phyloP scores from a whole-genome alignment of 1,284 basidiomycete species.

The Porodaedalea pini region DNA sequence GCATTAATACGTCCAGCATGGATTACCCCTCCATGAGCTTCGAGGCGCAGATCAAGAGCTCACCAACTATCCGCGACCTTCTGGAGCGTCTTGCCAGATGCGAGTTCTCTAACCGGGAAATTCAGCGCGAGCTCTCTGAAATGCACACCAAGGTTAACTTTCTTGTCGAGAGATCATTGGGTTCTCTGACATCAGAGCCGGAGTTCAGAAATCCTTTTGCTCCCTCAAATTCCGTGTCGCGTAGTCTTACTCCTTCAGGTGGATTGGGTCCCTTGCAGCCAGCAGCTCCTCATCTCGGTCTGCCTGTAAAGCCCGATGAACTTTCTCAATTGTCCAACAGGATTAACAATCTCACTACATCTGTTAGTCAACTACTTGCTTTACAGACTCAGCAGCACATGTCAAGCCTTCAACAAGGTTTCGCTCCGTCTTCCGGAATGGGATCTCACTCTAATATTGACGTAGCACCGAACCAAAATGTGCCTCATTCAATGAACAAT shows the following conservation, averaged over 20 bases:
- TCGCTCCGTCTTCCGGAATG: slow-evolving; percentile 36
- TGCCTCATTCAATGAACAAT: slow-evolving; percentile 37
- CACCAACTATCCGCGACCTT: slow-evolving; percentile 72
- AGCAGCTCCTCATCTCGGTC: slow-evolving; percentile 62
- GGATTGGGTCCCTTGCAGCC: slow-evolving; percentile 58
- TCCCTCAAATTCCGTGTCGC: slow-evolving; percentile 29
- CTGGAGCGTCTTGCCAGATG: slow-evolving; percentile 70
- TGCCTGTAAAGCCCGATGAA: slow-evolving; percentile 50
- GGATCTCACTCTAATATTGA: slow-evolving; percentile 30
- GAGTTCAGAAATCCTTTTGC: slow-evolving; percentile 81
- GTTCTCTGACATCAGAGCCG: slow-evolving; percentile 41
- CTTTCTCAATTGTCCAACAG: slow-evolving; percentile 76
- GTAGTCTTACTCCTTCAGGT: slow-evolving; percentile 34
- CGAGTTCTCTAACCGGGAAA: slow-evolving; percentile 67
- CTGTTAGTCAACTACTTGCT: slow-evolving; percentile 81
- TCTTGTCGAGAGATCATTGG: slow-evolving; percentile 63
- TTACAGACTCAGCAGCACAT: slow-evolving; percentile 70
- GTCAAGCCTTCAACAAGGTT: slow-evolving; percentile 39
- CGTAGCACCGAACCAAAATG: slow-evolving; percentile 43
- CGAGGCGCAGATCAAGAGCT: slow-evolving; percentile 68
- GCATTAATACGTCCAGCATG: slow-evolving; percentile 46
- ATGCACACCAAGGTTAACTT: slow-evolving; percentile 74
- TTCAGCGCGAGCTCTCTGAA: slow-evolving; percentile 70
- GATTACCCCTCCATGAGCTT: slow-evolving; percentile 45
- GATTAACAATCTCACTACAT: slow-evolving; percentile 76